These are phyloP conservation scores for Ophiocordyceps sinensis DNA, from an alignment of 2,329 filamentous ascomycete species.

Conservation along the genomic window DNA sequence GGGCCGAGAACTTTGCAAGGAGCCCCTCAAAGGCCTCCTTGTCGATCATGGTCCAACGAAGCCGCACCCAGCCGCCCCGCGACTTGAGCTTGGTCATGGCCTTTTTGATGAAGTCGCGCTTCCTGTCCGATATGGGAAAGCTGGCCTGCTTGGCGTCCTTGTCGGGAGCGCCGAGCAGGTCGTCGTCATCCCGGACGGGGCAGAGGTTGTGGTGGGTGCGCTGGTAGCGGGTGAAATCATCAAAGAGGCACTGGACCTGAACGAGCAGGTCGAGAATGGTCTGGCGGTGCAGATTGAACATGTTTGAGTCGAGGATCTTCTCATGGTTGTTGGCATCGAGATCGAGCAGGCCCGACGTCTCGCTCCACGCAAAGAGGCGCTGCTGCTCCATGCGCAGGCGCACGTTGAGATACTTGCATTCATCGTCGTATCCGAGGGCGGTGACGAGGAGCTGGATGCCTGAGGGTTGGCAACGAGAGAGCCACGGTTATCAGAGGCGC, in stretches of 20 bases:
- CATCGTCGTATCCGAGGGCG: slow-evolving; percentile 31
- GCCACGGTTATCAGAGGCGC: background rate
- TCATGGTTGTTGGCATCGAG: slow-evolving; percentile 24
- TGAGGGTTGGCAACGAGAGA: slow-evolving; percentile 4
- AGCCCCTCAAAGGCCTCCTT: slow-evolving; percentile 29
- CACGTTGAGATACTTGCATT: slow-evolving; percentile 32
- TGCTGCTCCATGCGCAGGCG: slow-evolving; percentile 35
- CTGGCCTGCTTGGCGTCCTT: slow-evolving; percentile 28
- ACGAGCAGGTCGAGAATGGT: slow-evolving; percentile 33
- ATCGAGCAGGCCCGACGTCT: slow-evolving; percentile 31
- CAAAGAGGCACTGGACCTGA: slow-evolving; percentile 30
- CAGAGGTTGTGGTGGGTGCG: slow-evolving; percentile 22
- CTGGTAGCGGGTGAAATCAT: slow-evolving; percentile 29
- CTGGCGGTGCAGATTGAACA: slow-evolving; percentile 31
- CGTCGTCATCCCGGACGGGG: slow-evolving; percentile 17
- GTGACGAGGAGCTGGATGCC: slow-evolving; percentile 33
- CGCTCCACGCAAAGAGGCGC: slow-evolving; percentile 33
- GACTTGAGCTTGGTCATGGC: slow-evolving; percentile 25
- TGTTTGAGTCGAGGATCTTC: slow-evolving; percentile 29
- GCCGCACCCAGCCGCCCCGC: slow-evolving; percentile 16
- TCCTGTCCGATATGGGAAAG: slow-evolving; percentile 26
- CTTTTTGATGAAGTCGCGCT: slow-evolving; percentile 28
- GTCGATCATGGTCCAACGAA: slow-evolving; percentile 31
- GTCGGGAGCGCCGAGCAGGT: slow-evolving; percentile 22
- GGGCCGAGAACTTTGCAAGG: slow-evolving; percentile 25